A percentile compares a stretch with the other conserved stretches of the same genome.
phyloP scores from a whole-genome alignment of 768 basidiomycete species.

The Chalciporus sphaerocephalus region DNA sequence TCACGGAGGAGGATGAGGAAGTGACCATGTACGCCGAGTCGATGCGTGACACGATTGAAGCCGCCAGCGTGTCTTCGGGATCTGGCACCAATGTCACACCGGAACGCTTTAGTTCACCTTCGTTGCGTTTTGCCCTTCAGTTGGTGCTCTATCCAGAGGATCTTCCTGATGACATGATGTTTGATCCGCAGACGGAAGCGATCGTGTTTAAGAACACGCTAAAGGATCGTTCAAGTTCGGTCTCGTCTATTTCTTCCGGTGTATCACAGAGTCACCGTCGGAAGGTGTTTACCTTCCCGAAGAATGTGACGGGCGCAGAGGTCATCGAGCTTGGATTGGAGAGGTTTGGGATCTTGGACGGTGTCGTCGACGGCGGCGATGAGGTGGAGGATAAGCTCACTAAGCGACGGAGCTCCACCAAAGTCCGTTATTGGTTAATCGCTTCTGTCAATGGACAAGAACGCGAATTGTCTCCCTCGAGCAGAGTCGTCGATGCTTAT shows the following conservation, averaged over 20 bases:
- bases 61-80: conserved; percentile 14
- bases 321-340: conserved; percentile 91
- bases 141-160: conserved; percentile 85
- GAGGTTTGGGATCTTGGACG: conserved; percentile 90
- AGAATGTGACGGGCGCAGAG: conserved; percentile 94
- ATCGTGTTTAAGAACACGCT: conserved; percentile 84
- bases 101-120: conserved; percentile 79
- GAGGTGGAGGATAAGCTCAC: conserved; percentile 91
- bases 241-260: conserved; percentile 43
- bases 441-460: conserved; percentile 62
- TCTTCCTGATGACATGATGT: conserved; percentile 90
- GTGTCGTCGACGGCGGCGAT: conserved; percentile 98
- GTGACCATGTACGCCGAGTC: conserved; percentile 38
- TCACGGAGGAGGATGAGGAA: conserved; percentile 44
- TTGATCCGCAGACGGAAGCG: conserved; percentile 89
- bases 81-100: conserved; percentile 46
- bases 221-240: conserved; percentile 46
- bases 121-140: conserved; percentile 80
- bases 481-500: conserved; percentile 82
- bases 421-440: conserved; percentile 80
- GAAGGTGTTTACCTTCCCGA: conserved; percentile 88
- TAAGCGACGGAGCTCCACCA: conserved; percentile 70
- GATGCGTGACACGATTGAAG: conserved; percentile 28
- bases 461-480: conserved; percentile 71
- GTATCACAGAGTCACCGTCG: conserved; percentile 60